Percentiles rank a stretch among this genome's conserved stretches.
Conservation (phyloP, 768 basidiomycete species). For the Lentinula lateritia region DNA sequence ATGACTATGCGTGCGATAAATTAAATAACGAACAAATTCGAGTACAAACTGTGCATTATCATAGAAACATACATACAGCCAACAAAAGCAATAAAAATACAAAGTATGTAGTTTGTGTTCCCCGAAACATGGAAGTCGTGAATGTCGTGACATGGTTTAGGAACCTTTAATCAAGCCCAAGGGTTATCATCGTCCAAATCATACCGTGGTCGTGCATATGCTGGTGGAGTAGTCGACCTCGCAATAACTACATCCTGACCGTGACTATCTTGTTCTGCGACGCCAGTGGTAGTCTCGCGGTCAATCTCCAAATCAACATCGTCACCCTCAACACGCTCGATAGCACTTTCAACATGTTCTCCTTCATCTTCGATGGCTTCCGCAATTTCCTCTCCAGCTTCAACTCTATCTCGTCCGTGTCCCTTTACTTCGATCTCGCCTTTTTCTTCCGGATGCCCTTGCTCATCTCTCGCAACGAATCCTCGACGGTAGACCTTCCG, state of each 20-base stretch:
- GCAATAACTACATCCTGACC: slow-evolving; percentile 19
- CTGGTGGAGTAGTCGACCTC: slow-evolving; percentile 37
- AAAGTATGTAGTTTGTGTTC: background rate
- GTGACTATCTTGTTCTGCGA: slow-evolving; percentile 12
- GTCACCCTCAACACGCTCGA: background rate
- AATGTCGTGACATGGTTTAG: background rate
- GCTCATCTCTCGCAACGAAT: slow-evolving; percentile 32
- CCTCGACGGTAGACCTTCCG: slow-evolving; percentile 50
- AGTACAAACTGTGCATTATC: too few relatives aligned
- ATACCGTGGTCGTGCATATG: slow-evolving; percentile 32
- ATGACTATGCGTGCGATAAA: background rate
- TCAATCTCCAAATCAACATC: slow-evolving; percentile 17
- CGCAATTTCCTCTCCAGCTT: slow-evolving; percentile 36
- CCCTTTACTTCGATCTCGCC: slow-evolving; percentile 38
- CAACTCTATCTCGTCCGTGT: slow-evolving; percentile 18
- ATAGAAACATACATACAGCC: background rate
- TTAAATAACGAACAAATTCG: background rate
- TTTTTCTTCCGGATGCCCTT: slow-evolving; percentile 22
- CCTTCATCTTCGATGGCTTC: slow-evolving; percentile 26
- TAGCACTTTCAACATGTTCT: background rate
- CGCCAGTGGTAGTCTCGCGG: slow-evolving; percentile 18
- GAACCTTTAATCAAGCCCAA: slow-evolving; percentile 34
- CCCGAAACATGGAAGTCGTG: background rate
- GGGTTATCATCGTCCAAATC: slow-evolving; percentile 50
- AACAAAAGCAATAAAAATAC: background rate